phyloP scores from a whole-genome alignment of 2,329 filamentous ascomycete genomes.

The Sclerotinia trifoliorum region DNA sequence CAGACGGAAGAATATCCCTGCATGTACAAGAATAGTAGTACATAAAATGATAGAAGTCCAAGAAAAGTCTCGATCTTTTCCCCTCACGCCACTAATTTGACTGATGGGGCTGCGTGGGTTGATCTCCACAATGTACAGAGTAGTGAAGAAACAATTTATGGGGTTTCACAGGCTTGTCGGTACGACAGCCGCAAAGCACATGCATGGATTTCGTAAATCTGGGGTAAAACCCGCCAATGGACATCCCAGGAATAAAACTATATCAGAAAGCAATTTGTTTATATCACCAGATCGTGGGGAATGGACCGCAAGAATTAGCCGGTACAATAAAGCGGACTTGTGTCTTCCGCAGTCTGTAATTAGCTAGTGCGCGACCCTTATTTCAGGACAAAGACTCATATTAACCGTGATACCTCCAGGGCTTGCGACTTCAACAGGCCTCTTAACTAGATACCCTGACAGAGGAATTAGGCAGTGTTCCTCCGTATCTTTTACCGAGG shows the following conservation, averaged over 20 bases:
- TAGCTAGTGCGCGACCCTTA: neutral
- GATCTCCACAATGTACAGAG: neutral
- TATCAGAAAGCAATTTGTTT: neutral
- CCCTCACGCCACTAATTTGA: neutral
- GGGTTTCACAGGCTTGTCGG: conserved; percentile 15
- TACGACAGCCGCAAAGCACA: conserved; percentile 15
- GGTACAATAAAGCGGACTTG: neutral
- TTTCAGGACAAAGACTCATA: neutral
- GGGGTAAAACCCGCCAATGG: conserved; percentile 12
- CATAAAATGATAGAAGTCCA: neutral
- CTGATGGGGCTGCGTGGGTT: conserved; percentile 5
- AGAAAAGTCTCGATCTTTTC: neutral
- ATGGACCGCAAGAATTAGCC: neutral
- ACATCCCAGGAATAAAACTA: neutral
- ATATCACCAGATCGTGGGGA: conserved; percentile 13
- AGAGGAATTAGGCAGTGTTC: neutral
- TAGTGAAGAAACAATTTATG: neutral
- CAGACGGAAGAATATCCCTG: neutral
- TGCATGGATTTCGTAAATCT: conserved; percentile 10
- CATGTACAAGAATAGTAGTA: neutral
- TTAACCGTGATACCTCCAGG: neutral
- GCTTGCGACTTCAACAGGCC: neutral
- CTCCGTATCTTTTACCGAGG: neutral
- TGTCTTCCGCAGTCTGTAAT: conserved; percentile 3
- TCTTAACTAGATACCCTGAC: neutral